Conservation (phyloP, 805 yeast species). For the Candida vaughaniae region DNA sequence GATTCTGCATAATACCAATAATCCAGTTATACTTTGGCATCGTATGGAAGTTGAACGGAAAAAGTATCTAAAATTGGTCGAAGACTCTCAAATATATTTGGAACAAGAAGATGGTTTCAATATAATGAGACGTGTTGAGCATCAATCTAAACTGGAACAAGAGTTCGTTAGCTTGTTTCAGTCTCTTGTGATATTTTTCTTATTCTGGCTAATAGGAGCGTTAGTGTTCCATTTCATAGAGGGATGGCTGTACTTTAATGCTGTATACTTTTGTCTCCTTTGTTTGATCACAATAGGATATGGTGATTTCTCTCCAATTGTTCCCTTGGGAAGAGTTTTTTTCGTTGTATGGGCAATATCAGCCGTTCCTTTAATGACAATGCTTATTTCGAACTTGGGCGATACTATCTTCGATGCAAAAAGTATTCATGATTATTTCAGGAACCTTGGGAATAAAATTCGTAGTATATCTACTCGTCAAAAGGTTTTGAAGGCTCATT, state of each 20-base stretch:
- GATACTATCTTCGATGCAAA: slow-evolving; percentile 47
- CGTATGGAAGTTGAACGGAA: slow-evolving; percentile 53
- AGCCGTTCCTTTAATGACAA: slow-evolving; percentile 88
- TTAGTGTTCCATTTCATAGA: slow-evolving; percentile 59
- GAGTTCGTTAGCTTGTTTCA: slow-evolving; percentile 35
- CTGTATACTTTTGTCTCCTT: slow-evolving; percentile 73
- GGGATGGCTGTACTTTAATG: slow-evolving; percentile 68
- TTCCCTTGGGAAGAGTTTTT: slow-evolving; percentile 66
- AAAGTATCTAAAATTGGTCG: slow-evolving; percentile 19
- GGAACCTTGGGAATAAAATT: too few species aligned
- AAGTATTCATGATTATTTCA: too few species aligned
- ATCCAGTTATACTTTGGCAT: slow-evolving; percentile 67
- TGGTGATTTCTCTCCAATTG: slow-evolving; percentile 68
- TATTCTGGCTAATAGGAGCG: slow-evolving; percentile 76
- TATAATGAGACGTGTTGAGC: slow-evolving; percentile 53
- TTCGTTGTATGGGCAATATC: slow-evolving; percentile 78
- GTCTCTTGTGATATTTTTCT: slow-evolving; percentile 45
- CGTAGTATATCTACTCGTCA: too few species aligned
- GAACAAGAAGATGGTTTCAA: slow-evolving; percentile 52
- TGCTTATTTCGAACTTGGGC: slow-evolving; percentile 68
- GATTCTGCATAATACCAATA: slow-evolving; percentile 58
- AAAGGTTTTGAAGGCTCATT: too few species aligned
- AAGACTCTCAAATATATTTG: slow-evolving; percentile 18
- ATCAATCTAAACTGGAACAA: slow-evolving; percentile 39
- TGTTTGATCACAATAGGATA: slow-evolving; percentile 82